Conservation (phyloP, 2,329 filamentous ascomycete species). For the Paecilomyces sp. region DNA sequence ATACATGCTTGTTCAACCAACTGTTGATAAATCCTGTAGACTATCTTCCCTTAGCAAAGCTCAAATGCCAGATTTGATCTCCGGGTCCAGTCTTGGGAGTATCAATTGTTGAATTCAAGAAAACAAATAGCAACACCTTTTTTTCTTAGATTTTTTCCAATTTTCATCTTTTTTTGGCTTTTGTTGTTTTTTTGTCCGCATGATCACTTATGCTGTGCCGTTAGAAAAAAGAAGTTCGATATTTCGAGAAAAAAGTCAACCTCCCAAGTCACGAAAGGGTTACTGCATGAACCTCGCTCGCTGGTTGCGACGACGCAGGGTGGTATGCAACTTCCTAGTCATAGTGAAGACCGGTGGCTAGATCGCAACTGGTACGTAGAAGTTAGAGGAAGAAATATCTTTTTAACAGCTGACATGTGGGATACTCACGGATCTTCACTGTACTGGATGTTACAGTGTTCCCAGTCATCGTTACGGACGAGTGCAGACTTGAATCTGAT, state of each 20-base stretch:
- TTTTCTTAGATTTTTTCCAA: background rate
- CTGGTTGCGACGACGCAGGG: background rate
- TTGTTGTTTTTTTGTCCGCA: background rate
- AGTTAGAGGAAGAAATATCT: background rate
- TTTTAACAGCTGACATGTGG: background rate
- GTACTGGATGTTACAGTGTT: constrained; percentile 38
- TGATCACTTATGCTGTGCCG: background rate
- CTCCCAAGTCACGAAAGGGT: background rate
- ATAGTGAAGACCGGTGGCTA: background rate
- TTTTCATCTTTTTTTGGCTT: background rate
- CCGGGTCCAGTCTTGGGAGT: background rate
- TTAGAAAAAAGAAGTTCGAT: background rate
- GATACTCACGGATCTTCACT: constrained; percentile 34
- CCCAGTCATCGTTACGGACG: constrained; percentile 36
- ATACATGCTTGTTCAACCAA: background rate
- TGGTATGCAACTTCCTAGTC: background rate
- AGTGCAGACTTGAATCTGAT: constrained; percentile 38
- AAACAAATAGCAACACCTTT: background rate
- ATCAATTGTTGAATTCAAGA: background rate
- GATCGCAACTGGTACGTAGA: background rate
- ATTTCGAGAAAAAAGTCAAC: background rate
- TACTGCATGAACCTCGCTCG: background rate
- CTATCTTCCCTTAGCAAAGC: background rate
- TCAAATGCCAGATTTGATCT: background rate
- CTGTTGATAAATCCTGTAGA: background rate